Percentiles rank a stretch among this genome's conserved stretches.
These are phyloP conservation scores for Phaeosphaeriaceae sp. DNA, from an alignment of 2,329 filamentous ascomycete genomes.

Conservation along the genomic window DNA sequence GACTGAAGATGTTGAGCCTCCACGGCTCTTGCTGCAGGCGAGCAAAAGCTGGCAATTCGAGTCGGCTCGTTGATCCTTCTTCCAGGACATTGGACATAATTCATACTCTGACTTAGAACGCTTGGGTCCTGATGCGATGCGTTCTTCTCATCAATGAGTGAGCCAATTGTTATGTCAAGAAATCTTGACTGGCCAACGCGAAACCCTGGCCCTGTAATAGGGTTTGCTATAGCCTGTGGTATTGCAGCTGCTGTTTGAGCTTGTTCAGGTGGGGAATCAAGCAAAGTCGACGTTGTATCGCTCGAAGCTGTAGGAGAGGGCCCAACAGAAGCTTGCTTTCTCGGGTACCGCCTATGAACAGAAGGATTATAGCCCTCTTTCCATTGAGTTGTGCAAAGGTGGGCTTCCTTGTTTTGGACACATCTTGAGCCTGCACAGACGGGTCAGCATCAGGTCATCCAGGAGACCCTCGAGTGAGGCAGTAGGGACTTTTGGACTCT, in stretches of 20 bases:
- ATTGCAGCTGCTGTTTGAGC: neutral
- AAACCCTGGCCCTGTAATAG: slow-evolving; percentile 1
- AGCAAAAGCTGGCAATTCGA: slow-evolving; percentile 22
- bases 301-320: slow-evolving; percentile 12
- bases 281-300: slow-evolving; percentile 16
- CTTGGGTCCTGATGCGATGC: slow-evolving; percentile 16
- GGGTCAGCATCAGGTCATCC: neutral
- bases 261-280: slow-evolving; percentile 10
- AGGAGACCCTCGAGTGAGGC: too few relatives aligned
- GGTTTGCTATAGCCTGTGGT: neutral
- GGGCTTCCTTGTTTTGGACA: slow-evolving; percentile 39
- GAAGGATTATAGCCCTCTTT: slow-evolving; percentile 40
- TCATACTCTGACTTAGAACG: slow-evolving; percentile 25
- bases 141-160: slow-evolving; percentile 33
- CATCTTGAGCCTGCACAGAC: slow-evolving; percentile 30
- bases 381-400: slow-evolving; percentile 45
- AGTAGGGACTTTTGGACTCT: too few relatives aligned
- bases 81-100: slow-evolving; percentile 20
- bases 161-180: slow-evolving; percentile 35
- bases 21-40: slow-evolving; percentile 30
- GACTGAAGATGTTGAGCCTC: slow-evolving; percentile 45
- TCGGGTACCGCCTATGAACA: slow-evolving; percentile 40
- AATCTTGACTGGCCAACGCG: slow-evolving; percentile 26
- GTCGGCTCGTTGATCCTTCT: slow-evolving; percentile 10
- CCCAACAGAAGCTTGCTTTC: slow-evolving; percentile 7